These are phyloP conservation scores for Bertia moriformis DNA, from an alignment of 2,329 filamentous ascomycete species.

Conservation along the genomic window DNA sequence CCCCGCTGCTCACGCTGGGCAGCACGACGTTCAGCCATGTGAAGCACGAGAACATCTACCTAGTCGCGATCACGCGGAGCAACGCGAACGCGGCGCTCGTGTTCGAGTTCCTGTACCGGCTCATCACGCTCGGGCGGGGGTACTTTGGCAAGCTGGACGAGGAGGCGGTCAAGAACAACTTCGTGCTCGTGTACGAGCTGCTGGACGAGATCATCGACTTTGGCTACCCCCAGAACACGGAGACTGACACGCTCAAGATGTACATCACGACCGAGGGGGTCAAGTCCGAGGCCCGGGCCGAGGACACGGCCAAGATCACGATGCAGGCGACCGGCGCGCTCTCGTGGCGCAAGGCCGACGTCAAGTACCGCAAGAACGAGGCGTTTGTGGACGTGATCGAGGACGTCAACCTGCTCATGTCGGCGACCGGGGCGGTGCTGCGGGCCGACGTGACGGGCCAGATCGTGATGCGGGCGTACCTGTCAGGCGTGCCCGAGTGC, in stretches of 20 bases:
- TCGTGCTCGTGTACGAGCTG: constrained; percentile 94
- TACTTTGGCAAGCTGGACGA: constrained; percentile 99
- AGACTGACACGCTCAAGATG: constrained; percentile 98
- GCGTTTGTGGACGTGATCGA: constrained; percentile 99
- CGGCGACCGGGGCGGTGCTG: constrained; percentile 86
- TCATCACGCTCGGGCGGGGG: constrained; percentile 77
- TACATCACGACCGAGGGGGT: constrained; percentile 99
- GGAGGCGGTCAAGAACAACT: constrained; percentile 99
- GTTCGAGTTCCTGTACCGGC: constrained; percentile 91
- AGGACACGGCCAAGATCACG: constrained; percentile 94
- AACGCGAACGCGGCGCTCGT: constrained; percentile 97
- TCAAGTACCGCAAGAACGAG: constrained; percentile 99
- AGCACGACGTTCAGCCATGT: constrained; percentile 99
- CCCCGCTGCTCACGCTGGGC: constrained; percentile 88
- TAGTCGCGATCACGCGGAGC: constrained; percentile 95
- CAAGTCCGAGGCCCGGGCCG: constrained; percentile 72
- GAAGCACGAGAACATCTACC: constrained; percentile 97
- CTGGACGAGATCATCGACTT: constrained; percentile 97
- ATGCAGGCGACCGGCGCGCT: constrained; percentile 97
- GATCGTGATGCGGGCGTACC: constrained; percentile 96
- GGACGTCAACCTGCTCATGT: constrained; percentile 97
- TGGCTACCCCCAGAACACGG: constrained; percentile 96
- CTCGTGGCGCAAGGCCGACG: constrained; percentile 92
- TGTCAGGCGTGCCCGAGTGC: constrained; percentile 91
- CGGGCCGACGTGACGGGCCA: constrained; percentile 93